Base-by-base conservation (phyloP, 352 stramenopile genomes). In the Phytopythium kandeliae region DNA sequence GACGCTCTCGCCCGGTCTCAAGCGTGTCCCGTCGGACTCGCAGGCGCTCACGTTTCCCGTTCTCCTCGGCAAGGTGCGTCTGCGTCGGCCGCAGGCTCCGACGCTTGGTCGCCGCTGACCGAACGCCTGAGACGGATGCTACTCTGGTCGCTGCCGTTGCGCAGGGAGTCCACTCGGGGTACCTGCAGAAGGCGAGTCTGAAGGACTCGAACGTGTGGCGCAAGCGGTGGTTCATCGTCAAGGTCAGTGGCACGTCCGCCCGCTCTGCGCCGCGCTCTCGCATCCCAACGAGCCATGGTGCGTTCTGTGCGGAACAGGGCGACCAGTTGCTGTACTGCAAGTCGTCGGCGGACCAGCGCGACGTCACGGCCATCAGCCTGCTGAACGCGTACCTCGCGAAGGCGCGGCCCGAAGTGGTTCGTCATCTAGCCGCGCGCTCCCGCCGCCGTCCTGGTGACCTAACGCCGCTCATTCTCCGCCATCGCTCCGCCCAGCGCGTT, bases 251-350 rank as follows among this genome's bases (percentile, higher is more conserved):
- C 6, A 11, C 28, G 5, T 10, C 5, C 28, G 28, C 5, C 5
- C 5, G 28, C 28, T 33, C 10, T 5, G 28, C 28, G 19, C 42
- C 28, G 22, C 21, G 13, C 43, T 36, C 5, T 36, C 11, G 17
- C 17, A 41, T 41, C n/a, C n/a, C 17, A 22, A 19, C 15, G 22
- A 36, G 16, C 5, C 16, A 19, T 34, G n/a, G 15, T 28, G 4
- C 22, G 22, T 7, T 24, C 22, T 38, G 9, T 12, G 10, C 13
- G 12, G 37, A 24, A 19, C 51, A 81, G 67, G 80, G 85, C 44
- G 80, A 94, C 48, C 82, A 94, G 48, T 62, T 94, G 2, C 50
- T 89, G 38, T 94, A 94, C 56, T 92, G 83, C 63, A 94, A 94
- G 56, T 89, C 78, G 1, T 78, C 84, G 30, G 73, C 74, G 24